A percentile compares a stretch with the other conserved stretches of the same genome.
Evolutionary conservation across 768 basidiomycete species (phyloP).

Genomic region (Tylopilus vinaceipallidus): DNA sequence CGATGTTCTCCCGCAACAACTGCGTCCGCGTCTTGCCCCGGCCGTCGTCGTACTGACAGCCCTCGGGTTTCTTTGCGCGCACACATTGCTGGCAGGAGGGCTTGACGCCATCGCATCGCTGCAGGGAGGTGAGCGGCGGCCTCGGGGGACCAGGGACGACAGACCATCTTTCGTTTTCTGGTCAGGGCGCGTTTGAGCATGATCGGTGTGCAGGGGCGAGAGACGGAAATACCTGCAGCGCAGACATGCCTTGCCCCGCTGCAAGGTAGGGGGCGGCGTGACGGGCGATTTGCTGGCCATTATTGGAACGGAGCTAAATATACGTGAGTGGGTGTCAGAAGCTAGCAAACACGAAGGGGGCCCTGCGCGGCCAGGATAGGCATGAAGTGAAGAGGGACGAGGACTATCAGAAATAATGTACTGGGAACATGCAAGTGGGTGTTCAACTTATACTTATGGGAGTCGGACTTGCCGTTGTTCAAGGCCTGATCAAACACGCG

Average conservation of each 20-base stretch:
- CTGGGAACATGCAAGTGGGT: slow-evolving; percentile 25
- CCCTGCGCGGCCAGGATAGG: slow-evolving; percentile 26
- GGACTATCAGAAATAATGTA: slow-evolving; percentile 30
- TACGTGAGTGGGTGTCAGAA: slow-evolving; percentile 24
- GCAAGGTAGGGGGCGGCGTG: slow-evolving; percentile 43
- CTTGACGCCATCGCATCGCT: slow-evolving; percentile 79
- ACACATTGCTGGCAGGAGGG: slow-evolving; percentile 78
- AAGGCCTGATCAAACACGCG: slow-evolving; percentile 31
- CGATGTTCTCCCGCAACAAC: slow-evolving; percentile 73
- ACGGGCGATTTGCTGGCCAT: slow-evolving; percentile 32
- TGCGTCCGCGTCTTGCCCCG: slow-evolving; percentile 83
- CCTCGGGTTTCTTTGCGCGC: slow-evolving; percentile 72
- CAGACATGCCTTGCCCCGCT: slow-evolving; percentile 69
- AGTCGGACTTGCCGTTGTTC: slow-evolving; percentile 23
- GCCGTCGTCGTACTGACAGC: slow-evolving; percentile 81
- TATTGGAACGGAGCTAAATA: slow-evolving; percentile 37
- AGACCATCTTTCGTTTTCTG: slow-evolving; percentile 73
- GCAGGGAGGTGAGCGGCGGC: slow-evolving; percentile 13
- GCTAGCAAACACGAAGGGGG: slow-evolving; percentile 14
- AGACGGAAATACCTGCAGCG: slow-evolving; percentile 57
- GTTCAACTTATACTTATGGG: slow-evolving; percentile 33
- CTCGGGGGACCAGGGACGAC: slow-evolving; percentile 3
- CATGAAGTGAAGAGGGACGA: slow-evolving; percentile 22
- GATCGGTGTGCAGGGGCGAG: slow-evolving; percentile 1
- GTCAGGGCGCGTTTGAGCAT: slow-evolving; percentile 14